A percentile compares a stretch with the other conserved stretches of the same genome.
phyloP scores from a whole-genome alignment of 768 basidiomycete genomes.

The Termitomyces sp. region DNA sequence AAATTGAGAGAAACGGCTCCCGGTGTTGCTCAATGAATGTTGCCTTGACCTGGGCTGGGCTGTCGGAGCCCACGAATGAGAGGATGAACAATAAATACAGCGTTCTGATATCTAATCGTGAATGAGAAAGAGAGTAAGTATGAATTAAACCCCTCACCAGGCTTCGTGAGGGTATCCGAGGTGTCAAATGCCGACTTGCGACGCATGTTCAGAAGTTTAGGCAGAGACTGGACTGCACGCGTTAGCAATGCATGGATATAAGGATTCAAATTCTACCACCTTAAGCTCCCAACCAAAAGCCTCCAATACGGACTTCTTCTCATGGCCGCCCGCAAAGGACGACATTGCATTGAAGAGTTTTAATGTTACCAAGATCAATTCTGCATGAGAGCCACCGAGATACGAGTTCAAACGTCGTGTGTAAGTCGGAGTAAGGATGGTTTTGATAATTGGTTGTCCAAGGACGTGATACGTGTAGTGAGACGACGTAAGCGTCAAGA shows the following conservation, averaged over 20 bases:
- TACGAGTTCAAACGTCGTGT: conserved; percentile 51
- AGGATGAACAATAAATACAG: conserved; percentile 68
- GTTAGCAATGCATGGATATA: not conserved
- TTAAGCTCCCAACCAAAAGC: conserved; percentile 78
- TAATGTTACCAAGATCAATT: conserved; percentile 60
- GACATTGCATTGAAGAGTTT: conserved; percentile 61
- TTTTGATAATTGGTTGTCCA: conserved; percentile 60
- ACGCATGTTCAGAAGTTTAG: conserved; percentile 67
- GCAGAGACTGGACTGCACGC: conserved; percentile 41
- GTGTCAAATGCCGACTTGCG: conserved; percentile 40
- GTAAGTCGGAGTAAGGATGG: conserved; percentile 49
- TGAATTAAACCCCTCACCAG: conserved; percentile 38
- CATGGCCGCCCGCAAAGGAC: conserved; percentile 58
- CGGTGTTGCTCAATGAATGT: conserved; percentile 68
- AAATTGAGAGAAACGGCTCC: conserved; percentile 60
- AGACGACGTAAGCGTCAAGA: conserved; percentile 58
- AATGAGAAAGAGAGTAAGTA: conserved; percentile 7
- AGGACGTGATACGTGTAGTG: conserved; percentile 65
- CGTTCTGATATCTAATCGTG: conserved; percentile 68
- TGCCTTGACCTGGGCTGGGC: conserved; percentile 47
- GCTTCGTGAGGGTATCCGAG: conserved; percentile 39
- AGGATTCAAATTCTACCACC: conserved; percentile 27
- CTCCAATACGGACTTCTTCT: conserved; percentile 58
- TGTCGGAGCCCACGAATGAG: conserved; percentile 56
- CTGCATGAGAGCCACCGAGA: conserved; percentile 55